Evolutionary conservation across 305 asterid genomes (phyloP).

Genomic region (Plantago lanceolata): DNA sequence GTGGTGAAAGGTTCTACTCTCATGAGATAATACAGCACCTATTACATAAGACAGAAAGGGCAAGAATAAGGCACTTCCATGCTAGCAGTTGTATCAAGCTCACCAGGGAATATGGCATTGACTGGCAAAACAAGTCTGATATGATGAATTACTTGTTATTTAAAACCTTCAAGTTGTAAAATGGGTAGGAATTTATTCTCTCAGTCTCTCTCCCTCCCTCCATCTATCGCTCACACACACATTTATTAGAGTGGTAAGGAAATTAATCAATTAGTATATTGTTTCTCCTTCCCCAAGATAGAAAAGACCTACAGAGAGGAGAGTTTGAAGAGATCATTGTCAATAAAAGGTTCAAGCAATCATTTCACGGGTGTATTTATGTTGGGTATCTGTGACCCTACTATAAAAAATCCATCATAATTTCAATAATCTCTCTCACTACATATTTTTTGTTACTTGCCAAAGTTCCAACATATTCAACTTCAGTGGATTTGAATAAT

Average conservation of each 20-base stretch:
- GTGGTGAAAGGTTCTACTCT: conserved; percentile 98
- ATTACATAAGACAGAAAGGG: conserved; percentile 26
- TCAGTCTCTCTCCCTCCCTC: too few species aligned
- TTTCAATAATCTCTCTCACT: conserved; percentile 19
- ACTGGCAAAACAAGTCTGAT: background rate
- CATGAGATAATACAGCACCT: conserved; percentile 90
- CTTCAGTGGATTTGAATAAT: conserved; percentile 14
- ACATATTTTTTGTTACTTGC: conserved; percentile 21
- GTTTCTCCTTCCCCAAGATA: too few species aligned
- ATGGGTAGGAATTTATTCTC: background rate
- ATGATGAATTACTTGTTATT: background rate
- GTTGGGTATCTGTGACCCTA: too few species aligned
- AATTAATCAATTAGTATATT: too few species aligned
- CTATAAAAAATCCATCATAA: background rate
- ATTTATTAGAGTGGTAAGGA: too few species aligned
- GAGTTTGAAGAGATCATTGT: too few species aligned
- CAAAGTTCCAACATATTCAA: conserved; percentile 3
- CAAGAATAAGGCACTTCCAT: conserved; percentile 23
- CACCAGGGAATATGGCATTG: background rate
- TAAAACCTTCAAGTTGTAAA: too few species aligned
- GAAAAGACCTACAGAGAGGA: too few species aligned
- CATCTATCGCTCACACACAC: too few species aligned
- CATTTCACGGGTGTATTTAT: background rate
- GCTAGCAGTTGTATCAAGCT: background rate
- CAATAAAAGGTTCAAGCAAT: conserved; percentile 15